These are phyloP conservation scores for Bryum argenteum DNA, from an alignment of 225 moss, liverwort and hornwort genomes.

Conservation along the genomic window DNA sequence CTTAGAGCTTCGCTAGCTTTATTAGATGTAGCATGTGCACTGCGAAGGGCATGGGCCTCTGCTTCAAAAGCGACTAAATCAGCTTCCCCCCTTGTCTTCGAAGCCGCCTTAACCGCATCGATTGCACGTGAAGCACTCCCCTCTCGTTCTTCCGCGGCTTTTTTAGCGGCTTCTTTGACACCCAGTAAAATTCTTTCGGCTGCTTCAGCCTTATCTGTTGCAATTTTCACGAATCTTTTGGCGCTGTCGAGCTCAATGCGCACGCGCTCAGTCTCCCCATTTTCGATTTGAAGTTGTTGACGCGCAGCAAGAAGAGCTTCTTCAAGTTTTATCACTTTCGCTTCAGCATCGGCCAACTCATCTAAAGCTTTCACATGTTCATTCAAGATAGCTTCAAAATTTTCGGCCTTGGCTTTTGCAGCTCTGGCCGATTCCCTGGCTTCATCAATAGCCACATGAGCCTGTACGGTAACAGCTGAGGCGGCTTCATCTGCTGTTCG, in stretches of 20 bases:
- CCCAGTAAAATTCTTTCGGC: slow-evolving; percentile 49
- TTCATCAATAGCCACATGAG: slow-evolving; percentile 52
- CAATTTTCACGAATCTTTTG: slow-evolving; percentile 42
- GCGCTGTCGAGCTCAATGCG: slow-evolving; percentile 51
- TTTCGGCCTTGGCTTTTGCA: slow-evolving; percentile 57
- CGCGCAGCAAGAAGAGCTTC: slow-evolving; percentile 44
- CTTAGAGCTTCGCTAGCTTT: slow-evolving; percentile 46
- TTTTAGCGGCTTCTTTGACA: slow-evolving; percentile 48
- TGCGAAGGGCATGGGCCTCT: slow-evolving; percentile 57
- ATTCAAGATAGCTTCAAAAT: slow-evolving; percentile 44
- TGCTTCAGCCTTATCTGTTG: slow-evolving; percentile 43
- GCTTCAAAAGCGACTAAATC: slow-evolving; percentile 43
- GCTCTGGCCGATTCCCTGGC: slow-evolving; percentile 49
- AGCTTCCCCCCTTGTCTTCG: slow-evolving; percentile 45
- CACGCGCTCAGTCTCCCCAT: slow-evolving; percentile 41
- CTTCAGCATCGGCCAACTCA: slow-evolving; percentile 53
- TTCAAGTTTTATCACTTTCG: slow-evolving; percentile 41
- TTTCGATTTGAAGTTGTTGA: slow-evolving; percentile 41
- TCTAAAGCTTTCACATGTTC: slow-evolving; percentile 44
- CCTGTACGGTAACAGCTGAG: slow-evolving; percentile 46
- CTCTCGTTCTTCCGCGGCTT: slow-evolving; percentile 46
- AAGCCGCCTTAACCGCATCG: slow-evolving; percentile 27
- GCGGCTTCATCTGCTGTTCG: slow-evolving; percentile 56
- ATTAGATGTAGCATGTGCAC: slow-evolving; percentile 50
- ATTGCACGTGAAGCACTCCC: slow-evolving; percentile 43